Base-by-base conservation (phyloP, 2,329 filamentous ascomycete species). In the Bertia moriformis region DNA sequence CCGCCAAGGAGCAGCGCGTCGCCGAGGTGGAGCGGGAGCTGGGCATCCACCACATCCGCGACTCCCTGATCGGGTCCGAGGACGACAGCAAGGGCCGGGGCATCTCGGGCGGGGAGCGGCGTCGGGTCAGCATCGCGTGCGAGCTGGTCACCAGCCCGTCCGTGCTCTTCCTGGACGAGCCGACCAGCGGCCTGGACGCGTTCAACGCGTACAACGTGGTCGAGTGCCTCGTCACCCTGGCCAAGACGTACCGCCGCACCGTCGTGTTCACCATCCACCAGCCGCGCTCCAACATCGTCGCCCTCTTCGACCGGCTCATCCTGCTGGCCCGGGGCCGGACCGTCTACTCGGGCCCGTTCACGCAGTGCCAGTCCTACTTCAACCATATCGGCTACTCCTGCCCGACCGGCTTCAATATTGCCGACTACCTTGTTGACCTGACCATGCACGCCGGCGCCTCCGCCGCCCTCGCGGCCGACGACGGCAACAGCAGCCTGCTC, bases 241-340 rank as follows among this genome's bases (percentile, higher is more conserved):
- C 93, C 39, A 95, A 94, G 65, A 91, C 78, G 32, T 98, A 96
- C 63, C 91, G 95, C 61, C 75, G 91, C 43, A 98, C 91, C 1
- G 87, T 98, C 41, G 82, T 98, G 44, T 95, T 98, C 61, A 98
- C 91, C 13, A 98, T 98, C 45, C 91, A 98, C 57, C 91, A 98
- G 52, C 91, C 91, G 29, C 77, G 93, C 47, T 98, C 91, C 10
- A 98, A 98, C 58, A 98, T 98, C 51, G 91, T 96, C 17, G 89
- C 91, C 10, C 71, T 98, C 3, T 98, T 98, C 53, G 91, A 98
- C 55, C 78, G 89, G 41, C 69, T 98, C n/a, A 71, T 98, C 39
- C 73, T 98, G 13, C 67, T 98, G 35, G 91, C 91, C 2, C 80
- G 86, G 47, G 91, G 91, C 19, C 80, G 80, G 49, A 83, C 85